Evolutionary conservation across 495 filamentous ascomycete genomes (phyloP).

Genomic region (Darksidea phi): DNA sequence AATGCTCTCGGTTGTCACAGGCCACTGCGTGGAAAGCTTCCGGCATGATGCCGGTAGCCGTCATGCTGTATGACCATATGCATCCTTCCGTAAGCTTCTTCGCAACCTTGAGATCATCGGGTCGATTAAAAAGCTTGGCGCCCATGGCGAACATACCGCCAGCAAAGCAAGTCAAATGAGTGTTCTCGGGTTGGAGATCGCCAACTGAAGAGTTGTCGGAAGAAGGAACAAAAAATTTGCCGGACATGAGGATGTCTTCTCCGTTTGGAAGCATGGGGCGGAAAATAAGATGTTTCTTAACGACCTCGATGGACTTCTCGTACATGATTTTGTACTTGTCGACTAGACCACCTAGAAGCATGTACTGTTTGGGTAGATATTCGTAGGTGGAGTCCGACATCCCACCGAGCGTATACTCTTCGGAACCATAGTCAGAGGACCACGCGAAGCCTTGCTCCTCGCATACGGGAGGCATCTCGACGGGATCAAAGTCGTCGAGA

Average conservation of each 20-base stretch:
- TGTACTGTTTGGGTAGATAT: constrained; percentile 83
- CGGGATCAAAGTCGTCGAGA: neutral
- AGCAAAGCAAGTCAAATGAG: constrained; percentile 84
- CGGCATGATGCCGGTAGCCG: constrained; percentile 75
- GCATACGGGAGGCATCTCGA: constrained; percentile 32
- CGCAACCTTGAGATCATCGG: constrained; percentile 77
- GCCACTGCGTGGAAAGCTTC: constrained; percentile 66
- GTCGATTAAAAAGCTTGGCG: constrained; percentile 78
- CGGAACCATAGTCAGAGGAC: constrained; percentile 21
- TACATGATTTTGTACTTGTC: constrained; percentile 84
- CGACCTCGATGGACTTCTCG: constrained; percentile 63
- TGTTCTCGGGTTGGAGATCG: constrained; percentile 57
- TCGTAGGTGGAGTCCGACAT: constrained; percentile 91
- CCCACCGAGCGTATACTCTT: constrained; percentile 73
- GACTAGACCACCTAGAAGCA: constrained; percentile 78
- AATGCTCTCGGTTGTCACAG: constrained; percentile 65
- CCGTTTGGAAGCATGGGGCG: constrained; percentile 77
- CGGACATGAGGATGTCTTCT: constrained; percentile 72
- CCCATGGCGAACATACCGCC: constrained; percentile 94
- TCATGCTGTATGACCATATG: constrained; percentile 86
- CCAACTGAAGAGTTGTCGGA: constrained; percentile 38
- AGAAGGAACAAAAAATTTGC: constrained; percentile 52
- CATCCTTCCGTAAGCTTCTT: constrained; percentile 86
- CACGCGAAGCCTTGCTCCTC: constrained; percentile 40
- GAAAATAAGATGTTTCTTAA: constrained; percentile 76